Evolutionary conservation across 78 protist genomes (phyloP), one percentile per base, ranked within the genome.

Genomic region (Guillardia theta): DNA sequence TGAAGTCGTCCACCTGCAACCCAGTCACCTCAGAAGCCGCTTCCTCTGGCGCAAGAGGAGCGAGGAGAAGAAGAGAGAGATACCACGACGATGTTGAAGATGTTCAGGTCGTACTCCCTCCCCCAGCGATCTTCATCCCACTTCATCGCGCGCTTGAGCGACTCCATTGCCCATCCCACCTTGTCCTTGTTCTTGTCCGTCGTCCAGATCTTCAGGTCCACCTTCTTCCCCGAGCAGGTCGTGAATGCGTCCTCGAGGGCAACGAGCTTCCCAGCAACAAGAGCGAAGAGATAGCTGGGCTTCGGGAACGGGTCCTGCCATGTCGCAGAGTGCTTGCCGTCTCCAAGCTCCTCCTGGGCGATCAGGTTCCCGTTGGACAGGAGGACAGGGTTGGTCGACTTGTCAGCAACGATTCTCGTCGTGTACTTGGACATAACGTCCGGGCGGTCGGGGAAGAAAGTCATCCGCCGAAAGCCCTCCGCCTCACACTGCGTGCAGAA

Each of bases 401-500:
- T 77, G 88, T 77, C 88, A 9, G 88, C 88, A 12, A 41, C 88
- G 5, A 77, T 77, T 21, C 88, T 6, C 41, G n/a, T 33, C 78
- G 21, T 64, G n/a, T 64, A 45, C 39, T 8, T 37, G 9, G 88
- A 9, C 88, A 77, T 77, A 27, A 77, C 43, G 18, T 77, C 88
- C 15, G 88, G 88, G 9, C 93, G 24, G 70, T 88, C 93, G 9
- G 6, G 62, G n/a, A 50, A 48, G 37, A 12, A n/a, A 27, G 93
- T 88, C 30, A 88, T 88, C 18, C 93, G 62, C n/a, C 93, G 62
- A 70, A 88, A 88, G 70, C 93, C 93, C 70, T 53, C 70, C 36
- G 93, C 93, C 41, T 88, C 93, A 27, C 93, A 88, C 93, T 88
- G 93, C 44, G 70, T 88, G 70, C 93, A 50, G 93, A 19, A 88